Evolutionary conservation across 352 stramenopile genomes (phyloP), one percentile per base, ranked within the genome.

Genomic region (Hyphochytrium catenoides): DNA sequence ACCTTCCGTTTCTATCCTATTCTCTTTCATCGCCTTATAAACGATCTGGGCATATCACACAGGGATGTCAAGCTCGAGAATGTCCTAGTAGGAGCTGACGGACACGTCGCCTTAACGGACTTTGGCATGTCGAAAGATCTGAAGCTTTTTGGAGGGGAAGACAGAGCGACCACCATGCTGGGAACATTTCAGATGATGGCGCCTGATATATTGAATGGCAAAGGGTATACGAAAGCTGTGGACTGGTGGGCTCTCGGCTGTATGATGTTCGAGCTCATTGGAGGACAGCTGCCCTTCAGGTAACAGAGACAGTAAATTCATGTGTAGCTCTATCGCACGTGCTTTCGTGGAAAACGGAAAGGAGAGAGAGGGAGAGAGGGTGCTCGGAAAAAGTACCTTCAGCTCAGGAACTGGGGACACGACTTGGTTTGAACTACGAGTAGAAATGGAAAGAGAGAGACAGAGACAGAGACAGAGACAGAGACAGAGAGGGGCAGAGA

Each of bases 91-190:
- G 86, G 93, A 43, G 74, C 69, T 9, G 56, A 85, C 32, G 91
- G 91, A 26, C 84, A 98, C 48, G 71, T 99, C 27, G 74, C 85
- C 25, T 57, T 98, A 15, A 98, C 90, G 29, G 90, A 99, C 57
- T 99, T 99, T 57, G 91, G 90, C n/a, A 79, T 96, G 50, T 91
- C 75, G 6, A 98, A 98, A 52, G 90, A 97, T 46, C 88, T 92
- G 34, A 94, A 98, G 52, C 73, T 52, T n/a, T 57, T 60, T 18
- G 42, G 57, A 26, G n/a, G n/a, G n/a, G n/a, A n/a, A n/a, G 54
- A 60, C 12, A 58, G 73, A 25, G 86, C 74, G 28, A 65, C 53
- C 4, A 89, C 77, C 8, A 87, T 92, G 42, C 78, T 85, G 16
- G 78, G 78, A 18, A 93, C 76, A 37, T 82, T 81, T 47, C 66